phyloP scores from a whole-genome alignment of 768 basidiomycete genomes.

The Mycena epipterygia region DNA sequence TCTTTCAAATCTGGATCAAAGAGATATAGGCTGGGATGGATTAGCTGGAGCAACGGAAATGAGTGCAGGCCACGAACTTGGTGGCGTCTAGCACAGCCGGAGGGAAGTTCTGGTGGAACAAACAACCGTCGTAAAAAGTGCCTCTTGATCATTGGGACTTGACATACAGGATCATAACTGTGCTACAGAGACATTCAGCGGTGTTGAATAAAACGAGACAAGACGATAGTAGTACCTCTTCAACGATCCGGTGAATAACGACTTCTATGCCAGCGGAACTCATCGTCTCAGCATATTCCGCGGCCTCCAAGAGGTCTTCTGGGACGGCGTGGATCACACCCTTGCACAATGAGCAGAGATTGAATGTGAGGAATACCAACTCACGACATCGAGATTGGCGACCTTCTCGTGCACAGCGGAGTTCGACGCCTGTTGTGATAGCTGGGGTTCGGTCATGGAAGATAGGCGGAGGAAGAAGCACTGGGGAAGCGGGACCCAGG shows the following conservation, averaged over 20 bases:
- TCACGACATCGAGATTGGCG: background rate
- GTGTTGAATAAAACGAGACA: background rate
- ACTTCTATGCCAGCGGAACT: constrained; percentile 26
- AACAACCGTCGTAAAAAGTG: background rate
- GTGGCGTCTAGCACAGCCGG: constrained; percentile 1
- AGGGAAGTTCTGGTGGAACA: constrained; percentile 21
- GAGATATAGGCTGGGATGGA: constrained; percentile 28
- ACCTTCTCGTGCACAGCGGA: background rate
- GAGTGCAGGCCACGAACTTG: constrained; percentile 4
- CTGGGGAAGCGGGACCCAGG: background rate
- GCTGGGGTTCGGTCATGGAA: background rate
- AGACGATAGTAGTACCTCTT: constrained; percentile 20
- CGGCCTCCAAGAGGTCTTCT: constrained; percentile 24
- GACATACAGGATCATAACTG: constrained; percentile 26
- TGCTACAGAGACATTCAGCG: constrained; percentile 13
- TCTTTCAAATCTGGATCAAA: constrained; percentile 22
- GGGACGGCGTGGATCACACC: constrained; percentile 14
- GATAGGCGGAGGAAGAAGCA: background rate
- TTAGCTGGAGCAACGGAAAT: background rate
- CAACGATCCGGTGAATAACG: constrained; percentile 33
- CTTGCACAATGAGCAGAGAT: background rate
- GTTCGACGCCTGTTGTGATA: background rate
- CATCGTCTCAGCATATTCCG: constrained; percentile 26
- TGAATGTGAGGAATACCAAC: background rate
- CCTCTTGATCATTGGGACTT: background rate